These are phyloP conservation scores for Papiliotrema fonsecae DNA, from an alignment of 1,284 basidiomycete genomes.

Conservation along the genomic window DNA sequence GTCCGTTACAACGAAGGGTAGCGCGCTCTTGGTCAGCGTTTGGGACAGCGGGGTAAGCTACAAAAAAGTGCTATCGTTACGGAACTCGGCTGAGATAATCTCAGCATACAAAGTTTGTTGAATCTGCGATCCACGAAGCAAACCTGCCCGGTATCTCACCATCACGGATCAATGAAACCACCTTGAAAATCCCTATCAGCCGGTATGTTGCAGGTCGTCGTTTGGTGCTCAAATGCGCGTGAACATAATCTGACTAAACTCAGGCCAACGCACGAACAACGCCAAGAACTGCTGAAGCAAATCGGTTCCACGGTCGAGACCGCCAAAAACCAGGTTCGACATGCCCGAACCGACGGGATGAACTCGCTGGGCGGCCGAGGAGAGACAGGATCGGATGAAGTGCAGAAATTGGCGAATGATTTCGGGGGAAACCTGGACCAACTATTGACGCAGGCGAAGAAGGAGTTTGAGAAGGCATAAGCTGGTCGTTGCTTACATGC, in stretches of 20 bases:
- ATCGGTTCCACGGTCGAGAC: slow-evolving; percentile 35
- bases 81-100: background rate
- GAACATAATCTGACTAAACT: no score
- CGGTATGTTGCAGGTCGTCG: slow-evolving; percentile 23
- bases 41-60: slow-evolving; percentile 38
- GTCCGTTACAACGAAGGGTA: slow-evolving; percentile 36
- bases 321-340: slow-evolving; percentile 43
- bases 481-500: no score
- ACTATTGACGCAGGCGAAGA: slow-evolving; percentile 36
- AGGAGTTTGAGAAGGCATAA: slow-evolving; percentile 46
- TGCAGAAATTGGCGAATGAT: slow-evolving; percentile 41
- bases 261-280: slow-evolving; percentile 40
- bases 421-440: slow-evolving; percentile 36
- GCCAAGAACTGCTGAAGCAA: slow-evolving; percentile 32
- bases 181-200: slow-evolving; percentile 39
- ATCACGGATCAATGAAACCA: slow-evolving; percentile 28
- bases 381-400: slow-evolving; percentile 33
- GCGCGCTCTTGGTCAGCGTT: slow-evolving; percentile 39
- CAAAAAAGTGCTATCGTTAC: background rate
- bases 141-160: slow-evolving; percentile 47
- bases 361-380: slow-evolving; percentile 39
- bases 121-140: slow-evolving; percentile 42
- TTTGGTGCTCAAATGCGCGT: no score
- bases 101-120: slow-evolving; percentile 38
- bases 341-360: slow-evolving; percentile 40